These are phyloP conservation scores for Hortaea sp. DNA, from an alignment of 2,329 filamentous ascomycete species.

Conservation along the genomic window DNA sequence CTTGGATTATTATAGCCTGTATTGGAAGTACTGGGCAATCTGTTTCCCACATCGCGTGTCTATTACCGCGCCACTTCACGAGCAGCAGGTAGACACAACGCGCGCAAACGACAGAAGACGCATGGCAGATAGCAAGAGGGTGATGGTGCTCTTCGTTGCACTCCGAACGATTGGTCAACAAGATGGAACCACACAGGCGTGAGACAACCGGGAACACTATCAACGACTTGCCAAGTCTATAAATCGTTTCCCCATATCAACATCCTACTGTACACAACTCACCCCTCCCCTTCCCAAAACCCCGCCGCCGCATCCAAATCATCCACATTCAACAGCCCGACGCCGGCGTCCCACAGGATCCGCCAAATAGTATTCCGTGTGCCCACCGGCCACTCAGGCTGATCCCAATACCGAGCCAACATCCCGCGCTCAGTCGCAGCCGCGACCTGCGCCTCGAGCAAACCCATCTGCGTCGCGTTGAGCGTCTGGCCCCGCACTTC, in stretches of 20 bases:
- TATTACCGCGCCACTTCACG: too few species aligned
- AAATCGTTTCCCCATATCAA: neutral
- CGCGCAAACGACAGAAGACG: too few species aligned
- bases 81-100: too few species aligned
- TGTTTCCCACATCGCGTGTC: too few species aligned
- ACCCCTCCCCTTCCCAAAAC: conserved; percentile 25
- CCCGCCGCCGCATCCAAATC: conserved; percentile 45
- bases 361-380: conserved; percentile 50
- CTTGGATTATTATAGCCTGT: too few species aligned
- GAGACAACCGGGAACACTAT: neutral
- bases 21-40: too few species aligned
- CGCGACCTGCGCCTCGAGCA: conserved; percentile 42
- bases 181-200: too few species aligned
- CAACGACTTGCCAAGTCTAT: neutral
- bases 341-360: conserved; percentile 45
- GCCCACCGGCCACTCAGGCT: conserved; percentile 50
- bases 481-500: conserved; percentile 27
- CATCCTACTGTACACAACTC: too few species aligned
- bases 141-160: too few species aligned
- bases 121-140: too few species aligned
- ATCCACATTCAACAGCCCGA: conserved; percentile 55
- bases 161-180: too few species aligned
- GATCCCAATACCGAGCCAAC: conserved; percentile 52
- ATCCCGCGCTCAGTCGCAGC: conserved; percentile 49
- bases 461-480: conserved; percentile 40